Base-by-base conservation (phyloP, 495 filamentous ascomycete species). In the Schizothecium vesticola region DNA sequence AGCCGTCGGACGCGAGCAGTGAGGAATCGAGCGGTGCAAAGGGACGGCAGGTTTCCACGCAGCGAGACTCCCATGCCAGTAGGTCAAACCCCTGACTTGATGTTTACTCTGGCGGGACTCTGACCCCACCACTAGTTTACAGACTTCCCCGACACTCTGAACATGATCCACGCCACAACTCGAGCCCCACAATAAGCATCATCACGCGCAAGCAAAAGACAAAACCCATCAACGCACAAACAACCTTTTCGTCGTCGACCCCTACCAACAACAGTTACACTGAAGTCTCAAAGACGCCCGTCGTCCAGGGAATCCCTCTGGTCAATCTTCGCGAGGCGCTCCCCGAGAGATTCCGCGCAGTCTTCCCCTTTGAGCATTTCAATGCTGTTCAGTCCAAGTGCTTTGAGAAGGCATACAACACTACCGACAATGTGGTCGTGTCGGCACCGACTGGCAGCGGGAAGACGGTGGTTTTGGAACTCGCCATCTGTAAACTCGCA, bases 381-480 rank as follows among this genome's bases (percentile, higher is more conserved):
- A 99, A 99, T 69, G 93, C 91, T 16, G 86, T 97, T 1, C 95
- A 99, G 74, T 97, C 94, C 0, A 93, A 90, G 74, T 95, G 90
- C 70, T 98, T 96, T 69, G 72, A 85, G 0, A 71, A 86, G 1
- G 85, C 92, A 1, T 98, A 93, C 77, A 79, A 85, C 4, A 86
- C 86, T 7, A 86, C 89, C 71, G 88, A 96, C 75, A 99, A 98
- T 69, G 79, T 97, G 10, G 92, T 98, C 0, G 82, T 98, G 25
- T 89, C 94, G 7, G 91, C 95, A 19, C 95, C 95, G 0, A 99
- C 95, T 0, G 94, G 94, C 12, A 94, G 93, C 73, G 95, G 95
- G 8, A 99, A 99, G 76, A 99, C 95, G 9, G 91, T 86, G 1
- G 85, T 98, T 23, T 85, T 98, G 59, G 95, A 99, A 75, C 83